These are phyloP conservation scores for Albizia julibrissin DNA, from an alignment of 306 rosid genomes.

Conservation along the genomic window DNA sequence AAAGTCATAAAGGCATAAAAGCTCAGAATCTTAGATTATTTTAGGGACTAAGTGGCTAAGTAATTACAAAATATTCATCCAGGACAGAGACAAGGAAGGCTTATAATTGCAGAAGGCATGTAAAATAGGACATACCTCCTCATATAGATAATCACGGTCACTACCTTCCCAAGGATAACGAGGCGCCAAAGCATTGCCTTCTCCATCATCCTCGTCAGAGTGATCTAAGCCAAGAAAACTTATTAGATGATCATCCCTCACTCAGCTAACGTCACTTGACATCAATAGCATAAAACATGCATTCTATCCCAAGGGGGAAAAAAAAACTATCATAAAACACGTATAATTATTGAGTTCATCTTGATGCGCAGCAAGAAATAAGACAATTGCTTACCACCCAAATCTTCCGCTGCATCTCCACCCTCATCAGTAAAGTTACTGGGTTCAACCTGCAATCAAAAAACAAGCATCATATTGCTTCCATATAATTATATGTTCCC, in stretches of 20 bases:
- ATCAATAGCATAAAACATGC: neutral
- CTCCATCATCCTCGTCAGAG: slow-evolving; percentile 67
- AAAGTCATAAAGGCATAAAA: neutral
- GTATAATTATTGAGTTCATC: neutral
- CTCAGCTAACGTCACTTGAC: neutral
- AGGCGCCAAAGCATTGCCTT: slow-evolving; percentile 40
- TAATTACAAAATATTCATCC: neutral
- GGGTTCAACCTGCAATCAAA: slow-evolving; percentile 67
- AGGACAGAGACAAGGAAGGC: neutral
- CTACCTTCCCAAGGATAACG: slow-evolving; percentile 94
- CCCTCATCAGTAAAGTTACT: slow-evolving; percentile 63
- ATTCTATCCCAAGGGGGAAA: no score
- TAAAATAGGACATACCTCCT: slow-evolving; percentile 59
- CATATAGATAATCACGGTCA: slow-evolving; percentile 83
- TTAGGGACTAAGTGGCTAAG: neutral
- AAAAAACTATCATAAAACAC: neutral
- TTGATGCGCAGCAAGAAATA: neutral
- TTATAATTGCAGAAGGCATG: slow-evolving; percentile 6
- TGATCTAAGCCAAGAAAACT: slow-evolving; percentile 48
- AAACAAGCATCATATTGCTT: slow-evolving; percentile 19
- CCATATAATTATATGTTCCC: neutral
- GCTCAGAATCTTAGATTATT: neutral
- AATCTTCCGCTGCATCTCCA: slow-evolving; percentile 66
- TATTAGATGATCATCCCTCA: slow-evolving; percentile 2
- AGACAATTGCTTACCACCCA: slow-evolving; percentile 52